Conservation (phyloP, 1,284 basidiomycete genomes). For the Trichosporon sp. region DNA sequence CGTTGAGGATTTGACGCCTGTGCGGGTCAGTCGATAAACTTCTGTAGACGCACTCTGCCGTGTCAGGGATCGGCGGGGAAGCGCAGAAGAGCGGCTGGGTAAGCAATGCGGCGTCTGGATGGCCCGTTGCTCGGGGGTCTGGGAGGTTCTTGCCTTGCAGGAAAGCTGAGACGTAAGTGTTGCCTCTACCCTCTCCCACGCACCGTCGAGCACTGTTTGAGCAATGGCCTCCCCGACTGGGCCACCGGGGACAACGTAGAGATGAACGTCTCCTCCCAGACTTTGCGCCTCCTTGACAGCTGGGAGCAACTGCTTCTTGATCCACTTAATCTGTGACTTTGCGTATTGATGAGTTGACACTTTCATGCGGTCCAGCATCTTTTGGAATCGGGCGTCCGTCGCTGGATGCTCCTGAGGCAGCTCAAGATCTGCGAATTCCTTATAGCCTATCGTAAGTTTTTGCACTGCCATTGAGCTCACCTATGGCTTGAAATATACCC, state of each 20-base stretch:
- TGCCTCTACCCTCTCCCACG: slow-evolving; percentile 19
- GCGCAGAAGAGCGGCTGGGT: slow-evolving; percentile 56
- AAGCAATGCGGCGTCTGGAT: slow-evolving; percentile 61
- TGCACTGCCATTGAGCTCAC: slow-evolving; percentile 56
- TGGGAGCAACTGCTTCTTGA: slow-evolving; percentile 85
- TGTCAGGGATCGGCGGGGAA: slow-evolving; percentile 33
- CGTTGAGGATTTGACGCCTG: slow-evolving; percentile 65
- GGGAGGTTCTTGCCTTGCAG: slow-evolving; percentile 60
- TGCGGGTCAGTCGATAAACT: neutral
- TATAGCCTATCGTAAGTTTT: slow-evolving; percentile 67
- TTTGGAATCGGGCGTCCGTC: neutral
- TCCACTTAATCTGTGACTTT: slow-evolving; percentile 88
- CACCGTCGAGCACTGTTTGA: slow-evolving; percentile 59
- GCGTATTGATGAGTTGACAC: slow-evolving; percentile 87
- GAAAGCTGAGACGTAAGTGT: slow-evolving; percentile 62
- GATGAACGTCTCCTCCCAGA: slow-evolving; percentile 49
- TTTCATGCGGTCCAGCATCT: slow-evolving; percentile 72
- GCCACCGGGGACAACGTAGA: slow-evolving; percentile 58
- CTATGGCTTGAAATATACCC: slow-evolving; percentile 95
- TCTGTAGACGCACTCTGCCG: slow-evolving; percentile 56
- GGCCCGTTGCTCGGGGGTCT: slow-evolving; percentile 61
- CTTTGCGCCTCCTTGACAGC: slow-evolving; percentile 62
- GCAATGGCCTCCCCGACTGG: slow-evolving; percentile 65
- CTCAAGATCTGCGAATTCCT: slow-evolving; percentile 70
- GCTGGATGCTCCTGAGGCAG: slow-evolving; percentile 42